phyloP scores from a whole-genome alignment of 148 eudicot genomes.

The Fagopyrum esculentum region DNA sequence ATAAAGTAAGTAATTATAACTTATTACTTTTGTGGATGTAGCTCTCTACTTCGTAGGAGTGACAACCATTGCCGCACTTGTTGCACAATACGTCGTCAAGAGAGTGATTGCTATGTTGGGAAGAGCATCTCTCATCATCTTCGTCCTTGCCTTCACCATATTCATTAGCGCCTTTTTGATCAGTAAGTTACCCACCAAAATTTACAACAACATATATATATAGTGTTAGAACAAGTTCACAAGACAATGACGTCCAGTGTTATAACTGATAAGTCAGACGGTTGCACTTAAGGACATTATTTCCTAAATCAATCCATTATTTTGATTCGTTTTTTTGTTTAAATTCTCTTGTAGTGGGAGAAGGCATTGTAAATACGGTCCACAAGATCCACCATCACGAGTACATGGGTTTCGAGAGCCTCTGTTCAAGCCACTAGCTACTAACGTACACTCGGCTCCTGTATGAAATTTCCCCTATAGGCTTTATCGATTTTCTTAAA shows the following conservation, averaged over 20 bases:
- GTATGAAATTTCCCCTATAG: too few species aligned
- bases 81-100: constrained; percentile 25
- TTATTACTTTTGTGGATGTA: not conserved
- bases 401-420: constrained; percentile 55
- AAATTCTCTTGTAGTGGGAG: constrained; percentile 27
- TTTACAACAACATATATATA: too few species aligned
- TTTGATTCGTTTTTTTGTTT: not conserved
- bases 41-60: constrained; percentile 25
- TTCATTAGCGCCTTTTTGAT: constrained; percentile 25
- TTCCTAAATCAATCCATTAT: not conserved
- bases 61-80: constrained; percentile 24
- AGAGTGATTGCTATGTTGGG: constrained; percentile 21
- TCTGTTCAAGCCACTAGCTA: constrained; percentile 16
- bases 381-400: constrained; percentile 41
- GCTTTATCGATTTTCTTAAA: too few species aligned
- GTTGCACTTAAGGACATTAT: too few species aligned
- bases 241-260: too few species aligned
- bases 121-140: constrained; percentile 33
- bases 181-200: constrained; percentile 14
- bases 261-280: too few species aligned
- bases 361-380: constrained; percentile 38
- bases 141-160: constrained; percentile 22
- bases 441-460: not conserved
- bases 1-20: constrained; percentile 25
- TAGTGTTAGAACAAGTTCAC: too few species aligned